Evolutionary conservation across 129 eudicot species (phyloP).

Genomic region (Artemisia argyi): DNA sequence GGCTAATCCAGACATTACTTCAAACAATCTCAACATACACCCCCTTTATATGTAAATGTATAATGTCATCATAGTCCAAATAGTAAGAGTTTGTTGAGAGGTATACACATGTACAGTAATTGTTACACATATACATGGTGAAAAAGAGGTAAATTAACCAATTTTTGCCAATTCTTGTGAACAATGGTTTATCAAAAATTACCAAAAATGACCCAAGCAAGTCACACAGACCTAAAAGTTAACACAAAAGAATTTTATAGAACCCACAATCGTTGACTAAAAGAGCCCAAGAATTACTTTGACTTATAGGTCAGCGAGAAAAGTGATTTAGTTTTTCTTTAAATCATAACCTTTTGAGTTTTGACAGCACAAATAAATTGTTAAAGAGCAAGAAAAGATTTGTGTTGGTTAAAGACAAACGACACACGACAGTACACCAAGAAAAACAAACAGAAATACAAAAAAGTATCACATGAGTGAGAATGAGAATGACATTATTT

Average conservation of each 20-base stretch:
- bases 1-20: too few species aligned
- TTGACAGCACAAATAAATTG: background rate
- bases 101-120: too few species aligned
- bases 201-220: constrained; percentile 26
- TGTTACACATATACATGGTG: background rate
- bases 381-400: constrained; percentile 5
- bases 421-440: constrained; percentile 45
- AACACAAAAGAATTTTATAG: constrained; percentile 18
- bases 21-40: too few species aligned
- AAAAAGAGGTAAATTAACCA: background rate
- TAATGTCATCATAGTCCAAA: too few species aligned
- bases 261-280: constrained; percentile 43
- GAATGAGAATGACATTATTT: constrained; percentile 39
- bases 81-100: too few species aligned
- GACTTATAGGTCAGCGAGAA: constrained; percentile 45
- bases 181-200: constrained; percentile 6
- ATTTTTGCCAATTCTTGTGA: background rate
- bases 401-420: constrained; percentile 34
- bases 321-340: constrained; percentile 28
- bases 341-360: background rate
- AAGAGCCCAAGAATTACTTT: constrained; percentile 36
- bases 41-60: too few species aligned
- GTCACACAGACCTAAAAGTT: constrained; percentile 24
- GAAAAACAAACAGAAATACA: constrained; percentile 36
- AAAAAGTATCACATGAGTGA: constrained; percentile 47